phyloP scores from a whole-genome alignment of 1,139 yeast genomes.

The Blastobotrys raffinosifermentans region DNA sequence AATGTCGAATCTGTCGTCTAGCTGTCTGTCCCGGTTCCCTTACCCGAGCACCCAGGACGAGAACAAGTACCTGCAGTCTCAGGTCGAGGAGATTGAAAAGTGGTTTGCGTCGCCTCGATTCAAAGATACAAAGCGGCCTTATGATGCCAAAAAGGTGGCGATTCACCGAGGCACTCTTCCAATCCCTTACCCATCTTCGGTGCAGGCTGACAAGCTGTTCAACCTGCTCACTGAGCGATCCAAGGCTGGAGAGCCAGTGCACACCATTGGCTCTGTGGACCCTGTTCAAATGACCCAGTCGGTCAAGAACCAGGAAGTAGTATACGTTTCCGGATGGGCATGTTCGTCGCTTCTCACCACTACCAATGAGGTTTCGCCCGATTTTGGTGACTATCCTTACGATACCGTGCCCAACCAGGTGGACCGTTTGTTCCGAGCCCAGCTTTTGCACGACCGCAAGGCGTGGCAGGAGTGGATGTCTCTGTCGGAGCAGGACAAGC shows the following conservation, averaged over 20 bases:
- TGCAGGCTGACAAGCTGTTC: slow-evolving; percentile 50
- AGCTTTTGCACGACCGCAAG: slow-evolving; percentile 51
- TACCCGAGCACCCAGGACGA: slow-evolving; percentile 35
- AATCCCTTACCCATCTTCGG: slow-evolving; percentile 45
- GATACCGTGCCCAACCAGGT: slow-evolving; percentile 64
- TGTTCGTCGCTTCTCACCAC: slow-evolving; percentile 49
- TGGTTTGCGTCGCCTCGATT: slow-evolving; percentile 54
- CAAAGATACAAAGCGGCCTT: slow-evolving; percentile 46
- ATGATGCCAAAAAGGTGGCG: slow-evolving; percentile 49
- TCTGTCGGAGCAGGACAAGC: slow-evolving; percentile 30
- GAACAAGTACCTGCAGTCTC: slow-evolving; percentile 26
- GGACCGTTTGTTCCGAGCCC: slow-evolving; percentile 54
- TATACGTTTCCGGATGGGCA: slow-evolving; percentile 61
- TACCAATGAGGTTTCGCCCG: slow-evolving; percentile 56
- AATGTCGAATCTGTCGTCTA: slow-evolving; percentile 1
- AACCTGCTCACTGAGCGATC: slow-evolving; percentile 39
- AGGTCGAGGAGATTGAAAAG: slow-evolving; percentile 35
- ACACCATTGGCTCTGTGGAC: slow-evolving; percentile 57
- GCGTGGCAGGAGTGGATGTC: slow-evolving; percentile 42
- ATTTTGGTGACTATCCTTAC: slow-evolving; percentile 59
- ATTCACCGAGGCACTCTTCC: slow-evolving; percentile 47
- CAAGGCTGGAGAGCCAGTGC: slow-evolving; percentile 42
- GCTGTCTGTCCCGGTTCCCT: slow-evolving; percentile 37
- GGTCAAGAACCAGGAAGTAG: slow-evolving; percentile 49
- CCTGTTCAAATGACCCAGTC: slow-evolving; percentile 58